Evolutionary conservation across 2,329 filamentous ascomycete species (phyloP).

Genomic region (Lasiodiplodia theobromae): DNA sequence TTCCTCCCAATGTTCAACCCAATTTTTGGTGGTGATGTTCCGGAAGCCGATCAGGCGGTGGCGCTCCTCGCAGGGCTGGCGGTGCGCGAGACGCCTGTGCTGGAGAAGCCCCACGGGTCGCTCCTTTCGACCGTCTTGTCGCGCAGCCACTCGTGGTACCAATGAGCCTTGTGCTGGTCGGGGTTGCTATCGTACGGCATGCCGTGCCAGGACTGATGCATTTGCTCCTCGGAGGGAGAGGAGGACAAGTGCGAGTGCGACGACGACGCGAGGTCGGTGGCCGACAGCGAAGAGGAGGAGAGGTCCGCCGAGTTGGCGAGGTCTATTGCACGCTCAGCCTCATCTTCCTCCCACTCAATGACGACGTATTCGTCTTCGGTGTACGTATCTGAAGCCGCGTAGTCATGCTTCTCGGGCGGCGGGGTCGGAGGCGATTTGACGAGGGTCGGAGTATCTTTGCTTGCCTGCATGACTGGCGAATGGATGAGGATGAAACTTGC

Average conservation of each 20-base stretch:
- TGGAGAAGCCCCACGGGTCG: slow-evolving; percentile 19
- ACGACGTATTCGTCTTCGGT: slow-evolving; percentile 22
- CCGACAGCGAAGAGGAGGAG: background rate
- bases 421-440: background rate
- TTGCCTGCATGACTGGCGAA: background rate
- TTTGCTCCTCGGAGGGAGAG: background rate
- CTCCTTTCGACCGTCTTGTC: slow-evolving; percentile 12
- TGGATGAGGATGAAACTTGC: background rate
- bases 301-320: slow-evolving; percentile 8
- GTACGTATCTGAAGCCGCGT: slow-evolving; percentile 25
- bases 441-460: background rate
- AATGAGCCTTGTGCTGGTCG: slow-evolving; percentile 1
- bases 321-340: slow-evolving; percentile 21
- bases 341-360: slow-evolving; percentile 15
- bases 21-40: background rate
- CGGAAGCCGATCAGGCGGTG: background rate
- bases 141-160: slow-evolving; percentile 15
- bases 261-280: background rate
- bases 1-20: background rate
- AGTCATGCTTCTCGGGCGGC: background rate
- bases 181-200: background rate
- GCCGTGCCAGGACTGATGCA: background rate
- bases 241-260: background rate
- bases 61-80: slow-evolving; percentile 4
- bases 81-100: slow-evolving; percentile 7